phyloP scores from a whole-genome alignment of 192 early-diverging fungal genomes.

The Coemansia sp. region DNA sequence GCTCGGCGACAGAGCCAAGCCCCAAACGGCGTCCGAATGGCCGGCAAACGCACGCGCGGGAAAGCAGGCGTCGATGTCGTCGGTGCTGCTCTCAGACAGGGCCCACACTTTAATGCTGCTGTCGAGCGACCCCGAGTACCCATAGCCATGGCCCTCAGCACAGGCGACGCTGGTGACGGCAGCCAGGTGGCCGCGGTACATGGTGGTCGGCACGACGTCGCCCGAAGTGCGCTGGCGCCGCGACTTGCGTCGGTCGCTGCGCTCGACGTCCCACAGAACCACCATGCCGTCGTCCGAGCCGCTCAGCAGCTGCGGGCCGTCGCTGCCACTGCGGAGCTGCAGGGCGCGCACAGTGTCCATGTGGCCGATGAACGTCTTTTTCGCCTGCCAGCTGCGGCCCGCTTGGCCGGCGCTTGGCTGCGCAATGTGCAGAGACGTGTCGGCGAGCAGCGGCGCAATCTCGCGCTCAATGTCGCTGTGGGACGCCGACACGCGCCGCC shows the following conservation, averaged over 20 bases:
- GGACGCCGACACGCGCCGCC: background rate
- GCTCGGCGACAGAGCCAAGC: conserved; percentile 24
- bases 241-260: conserved; percentile 13
- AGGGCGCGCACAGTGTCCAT: conserved; percentile 46
- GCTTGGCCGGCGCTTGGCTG: background rate
- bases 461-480: background rate
- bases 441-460: background rate
- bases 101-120: conserved; percentile 40
- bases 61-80: conserved; percentile 11
- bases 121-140: conserved; percentile 53
- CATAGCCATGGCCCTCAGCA: conserved; percentile 12
- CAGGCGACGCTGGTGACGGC: conserved; percentile 40
- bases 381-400: conserved; percentile 6
- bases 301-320: conserved; percentile 28
- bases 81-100: background rate
- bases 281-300: conserved; percentile 49
- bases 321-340: background rate
- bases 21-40: conserved; percentile 54
- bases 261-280: conserved; percentile 45
- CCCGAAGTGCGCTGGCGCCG: background rate
- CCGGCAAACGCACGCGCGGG: conserved; percentile 24
- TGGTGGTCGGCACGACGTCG: conserved; percentile 17
- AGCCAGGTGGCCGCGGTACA: conserved; percentile 49
- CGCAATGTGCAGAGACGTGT: background rate
- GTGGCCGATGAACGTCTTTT: conserved; percentile 37